Evolutionary conservation across 2,329 filamentous ascomycete genomes (phyloP), one percentile per base, ranked within the genome.

Genomic region (Fusarium globosum): DNA sequence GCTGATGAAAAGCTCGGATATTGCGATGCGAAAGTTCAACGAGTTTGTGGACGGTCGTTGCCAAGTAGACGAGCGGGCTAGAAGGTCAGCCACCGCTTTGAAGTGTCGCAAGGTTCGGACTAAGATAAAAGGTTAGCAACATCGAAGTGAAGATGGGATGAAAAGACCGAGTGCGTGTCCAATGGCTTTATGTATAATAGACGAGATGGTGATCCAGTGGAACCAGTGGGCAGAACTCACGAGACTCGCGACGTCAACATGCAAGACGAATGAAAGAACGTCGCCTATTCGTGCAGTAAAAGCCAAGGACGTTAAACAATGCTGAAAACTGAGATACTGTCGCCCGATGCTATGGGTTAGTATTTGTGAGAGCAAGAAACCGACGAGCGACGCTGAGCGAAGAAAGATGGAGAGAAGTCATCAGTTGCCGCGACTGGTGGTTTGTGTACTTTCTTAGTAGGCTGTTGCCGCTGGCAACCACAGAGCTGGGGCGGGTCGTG

Each of bases 401-500:
- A 62, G 68, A 66, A 68, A 64, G 59, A 60, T 58, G 58, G 56
- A 63, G 69, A 58, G 59, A 67, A 41, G 61, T 61, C 65, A 52
- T 63, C 61, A 63, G 73, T 68, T 66, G 56, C 65, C 48, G 57
- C 75, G 67, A 68, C 72, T 56, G 68, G 60, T 77, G 74, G 74
- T 81, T 81, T 82, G 80, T 82, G 80, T 82, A 82, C 79, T 80
- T 81, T 79, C 68, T 65, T 28, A 30, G 61, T 35, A 58, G 56
- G 59, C 57, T 71, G 80, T 82, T 82, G 80, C 80, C 68, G 76
- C 33, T 80, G 77, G 74, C 79, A 80, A 80, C 79, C 62, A 43
- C 36, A 16, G 21, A 59, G 28, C 28, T 28, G 28, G 23, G 35
- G 58, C 61, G 53, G 46, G 39, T 5, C 26, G 4, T 35, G 20